phyloP scores from a whole-genome alignment of 2,329 filamentous ascomycete species.

The Tolypocladium paradoxum region DNA sequence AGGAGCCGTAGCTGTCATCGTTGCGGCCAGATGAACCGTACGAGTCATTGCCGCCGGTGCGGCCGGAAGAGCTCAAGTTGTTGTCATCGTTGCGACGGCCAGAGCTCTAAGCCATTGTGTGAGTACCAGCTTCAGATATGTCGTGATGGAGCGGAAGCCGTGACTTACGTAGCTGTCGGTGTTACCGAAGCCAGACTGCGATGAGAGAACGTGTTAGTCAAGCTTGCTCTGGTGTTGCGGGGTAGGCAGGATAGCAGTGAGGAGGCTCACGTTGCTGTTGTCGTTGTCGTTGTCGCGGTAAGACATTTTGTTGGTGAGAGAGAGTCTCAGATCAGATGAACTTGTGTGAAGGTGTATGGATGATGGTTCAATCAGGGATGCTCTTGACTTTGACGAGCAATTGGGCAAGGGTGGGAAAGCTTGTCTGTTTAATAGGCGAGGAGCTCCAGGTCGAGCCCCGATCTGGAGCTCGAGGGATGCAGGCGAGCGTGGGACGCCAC shows the following conservation, averaged over 20 bases:
- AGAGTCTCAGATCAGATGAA: neutral
- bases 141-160: neutral
- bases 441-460: neutral
- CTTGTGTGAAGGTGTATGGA: too few species aligned
- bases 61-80: constrained; percentile 5
- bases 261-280: constrained; percentile 16
- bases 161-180: constrained; percentile 16
- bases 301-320: constrained; percentile 27
- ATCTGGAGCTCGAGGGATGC: neutral
- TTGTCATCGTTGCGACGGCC: constrained; percentile 8
- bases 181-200: constrained; percentile 14
- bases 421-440: neutral
- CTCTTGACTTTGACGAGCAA: neutral
- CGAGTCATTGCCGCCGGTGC: constrained; percentile 1
- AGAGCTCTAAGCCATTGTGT: constrained; percentile 3
- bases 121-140: neutral
- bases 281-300: constrained; percentile 30
- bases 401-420: neutral
- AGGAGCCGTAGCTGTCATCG: constrained; percentile 10
- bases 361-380: neutral
- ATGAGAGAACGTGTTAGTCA: neutral
- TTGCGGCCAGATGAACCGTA: constrained; percentile 1
- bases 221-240: neutral
- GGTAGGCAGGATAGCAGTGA: neutral
- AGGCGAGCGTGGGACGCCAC: neutral